Evolutionary conservation across 192 early-diverging fungal genomes (phyloP).

Genomic region (Paraglomus brasilianum): DNA sequence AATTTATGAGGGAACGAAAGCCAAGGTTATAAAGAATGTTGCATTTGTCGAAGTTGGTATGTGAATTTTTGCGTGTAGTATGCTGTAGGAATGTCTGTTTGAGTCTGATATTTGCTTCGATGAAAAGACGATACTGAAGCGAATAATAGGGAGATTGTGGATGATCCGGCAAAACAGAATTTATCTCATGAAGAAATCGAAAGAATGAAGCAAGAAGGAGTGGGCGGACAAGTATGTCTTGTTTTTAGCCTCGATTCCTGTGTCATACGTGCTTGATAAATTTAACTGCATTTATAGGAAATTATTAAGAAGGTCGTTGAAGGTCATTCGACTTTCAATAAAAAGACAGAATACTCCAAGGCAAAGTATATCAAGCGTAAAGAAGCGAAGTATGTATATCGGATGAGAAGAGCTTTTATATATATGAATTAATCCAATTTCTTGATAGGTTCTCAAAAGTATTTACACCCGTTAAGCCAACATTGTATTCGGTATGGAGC

Average conservation of each 20-base stretch:
- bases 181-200: constrained; percentile 83
- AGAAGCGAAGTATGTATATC: constrained; percentile 71
- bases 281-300: constrained; percentile 41
- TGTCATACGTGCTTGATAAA: not conserved
- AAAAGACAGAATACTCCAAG: constrained; percentile 95
- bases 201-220: constrained; percentile 68
- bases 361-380: constrained; percentile 92
- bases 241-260: constrained; percentile 3
- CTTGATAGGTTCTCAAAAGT: constrained; percentile 69
- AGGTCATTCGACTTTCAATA: constrained; percentile 81
- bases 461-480: constrained; percentile 78
- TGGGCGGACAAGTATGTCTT: constrained; percentile 60
- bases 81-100: not conserved
- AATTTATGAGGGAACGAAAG: constrained; percentile 63
- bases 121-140: constrained; percentile 65
- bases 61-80: not conserved
- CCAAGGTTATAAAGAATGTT: constrained; percentile 37
- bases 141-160: constrained; percentile 82
- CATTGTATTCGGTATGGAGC: constrained; percentile 70
- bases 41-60: constrained; percentile 42
- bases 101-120: not conserved
- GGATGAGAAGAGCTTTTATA: constrained; percentile 78
- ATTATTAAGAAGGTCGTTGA: constrained; percentile 80
- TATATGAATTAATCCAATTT: constrained; percentile 13
- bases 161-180: constrained; percentile 72